Percentiles rank a stretch among this genome's conserved stretches.
Evolutionary conservation across 495 filamentous ascomycete species (phyloP).

Genomic region (Parachaetomium inaequale): DNA sequence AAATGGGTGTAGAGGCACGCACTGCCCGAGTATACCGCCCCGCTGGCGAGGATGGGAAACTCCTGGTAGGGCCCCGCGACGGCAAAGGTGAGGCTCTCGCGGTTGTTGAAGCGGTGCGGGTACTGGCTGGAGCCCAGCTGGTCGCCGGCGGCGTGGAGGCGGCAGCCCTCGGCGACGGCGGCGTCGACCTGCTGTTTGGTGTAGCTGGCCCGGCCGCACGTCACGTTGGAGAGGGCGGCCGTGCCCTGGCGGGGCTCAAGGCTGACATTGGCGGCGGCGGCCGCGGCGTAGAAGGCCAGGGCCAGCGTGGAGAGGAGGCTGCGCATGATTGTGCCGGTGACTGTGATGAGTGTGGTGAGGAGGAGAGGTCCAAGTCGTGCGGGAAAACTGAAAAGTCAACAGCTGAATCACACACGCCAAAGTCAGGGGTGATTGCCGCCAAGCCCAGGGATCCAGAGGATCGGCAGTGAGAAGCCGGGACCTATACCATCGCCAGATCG

Average conservation of each 20-base stretch:
- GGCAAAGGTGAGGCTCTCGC: constrained; percentile 21
- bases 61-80: constrained; percentile 25
- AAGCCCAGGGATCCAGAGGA: too few species aligned
- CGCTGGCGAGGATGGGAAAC: constrained; percentile 27
- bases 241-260: constrained; percentile 22
- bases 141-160: constrained; percentile 16
- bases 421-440: background rate
- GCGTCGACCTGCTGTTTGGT: constrained; percentile 20
- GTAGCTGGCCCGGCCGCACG: constrained; percentile 25
- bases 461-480: too few species aligned
- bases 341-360: background rate
- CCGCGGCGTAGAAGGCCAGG: constrained; percentile 14
- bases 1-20: too few species aligned
- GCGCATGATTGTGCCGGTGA: constrained; percentile 8
- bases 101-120: constrained; percentile 34
- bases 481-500: too few species aligned
- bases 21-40: constrained; percentile 14
- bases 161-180: constrained; percentile 26
- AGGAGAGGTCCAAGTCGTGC: background rate
- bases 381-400: background rate
- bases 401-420: background rate
- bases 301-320: constrained; percentile 4
- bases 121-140: constrained; percentile 28
- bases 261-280: background rate
- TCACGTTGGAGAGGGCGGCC: constrained; percentile 15